These are phyloP conservation scores for Colletotrichum brevisporum DNA, from an alignment of 2,329 filamentous ascomycete genomes.

Conservation along the genomic window DNA sequence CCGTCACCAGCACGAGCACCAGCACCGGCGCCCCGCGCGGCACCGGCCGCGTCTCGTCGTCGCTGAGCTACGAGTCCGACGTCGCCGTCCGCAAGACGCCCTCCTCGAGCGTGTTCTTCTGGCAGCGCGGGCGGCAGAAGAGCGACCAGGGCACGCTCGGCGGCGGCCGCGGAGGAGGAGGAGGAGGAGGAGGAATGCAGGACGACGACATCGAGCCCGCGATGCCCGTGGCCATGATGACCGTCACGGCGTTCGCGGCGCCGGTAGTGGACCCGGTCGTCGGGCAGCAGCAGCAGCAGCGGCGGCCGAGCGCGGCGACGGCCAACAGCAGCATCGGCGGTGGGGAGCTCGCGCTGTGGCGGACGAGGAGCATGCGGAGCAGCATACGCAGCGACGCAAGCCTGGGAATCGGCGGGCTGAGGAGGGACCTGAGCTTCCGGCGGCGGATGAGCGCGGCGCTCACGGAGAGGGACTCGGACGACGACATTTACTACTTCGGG, in stretches of 20 bases:
- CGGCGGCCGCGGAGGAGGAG: background rate
- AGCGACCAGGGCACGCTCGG: slow-evolving; percentile 26
- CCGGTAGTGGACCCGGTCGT: background rate
- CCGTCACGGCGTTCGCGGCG: background rate
- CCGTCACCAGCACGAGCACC: too few species aligned
- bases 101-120: slow-evolving; percentile 22
- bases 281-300: slow-evolving; percentile 3
- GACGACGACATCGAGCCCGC: slow-evolving; percentile 31
- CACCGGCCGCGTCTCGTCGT: slow-evolving; percentile 6
- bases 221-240: background rate
- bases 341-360: background rate
- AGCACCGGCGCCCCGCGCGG: too few species aligned
- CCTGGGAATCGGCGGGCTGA: background rate
- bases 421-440: slow-evolving; percentile 9
- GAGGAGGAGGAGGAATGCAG: background rate
- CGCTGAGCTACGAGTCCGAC: slow-evolving; percentile 24
- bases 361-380: slow-evolving; percentile 14
- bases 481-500: slow-evolving; percentile 32
- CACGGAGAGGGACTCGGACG: slow-evolving; percentile 37
- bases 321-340: background rate
- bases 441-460: slow-evolving; percentile 28
- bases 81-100: slow-evolving; percentile 15
- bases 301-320: slow-evolving; percentile 9
- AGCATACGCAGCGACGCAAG: slow-evolving; percentile 18
- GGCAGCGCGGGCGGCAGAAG: slow-evolving; percentile 21